A percentile compares a stretch with the other conserved stretches of the same genome.
phyloP scores from a whole-genome alignment of 164 flowering plant genomes.

The Magnolia officinalis region DNA sequence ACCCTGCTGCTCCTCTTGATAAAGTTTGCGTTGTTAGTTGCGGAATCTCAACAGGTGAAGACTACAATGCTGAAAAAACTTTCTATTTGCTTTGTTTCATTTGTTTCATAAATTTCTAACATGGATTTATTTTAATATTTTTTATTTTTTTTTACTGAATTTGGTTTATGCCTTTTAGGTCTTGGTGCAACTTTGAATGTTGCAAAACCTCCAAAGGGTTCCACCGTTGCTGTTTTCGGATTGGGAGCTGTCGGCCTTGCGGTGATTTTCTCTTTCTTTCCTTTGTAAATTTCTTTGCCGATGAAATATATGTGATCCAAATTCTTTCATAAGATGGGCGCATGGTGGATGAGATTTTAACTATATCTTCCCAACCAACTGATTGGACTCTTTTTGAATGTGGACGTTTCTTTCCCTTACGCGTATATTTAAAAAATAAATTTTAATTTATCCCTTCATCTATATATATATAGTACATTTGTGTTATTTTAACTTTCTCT shows the following conservation, averaged over 20 bases:
- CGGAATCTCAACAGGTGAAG: constrained; percentile 60
- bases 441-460: not conserved
- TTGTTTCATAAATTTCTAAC: not conserved
- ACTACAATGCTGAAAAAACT: not conserved
- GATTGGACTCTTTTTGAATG: too few species aligned
- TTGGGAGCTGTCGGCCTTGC: constrained; percentile 86
- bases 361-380: too few species aligned
- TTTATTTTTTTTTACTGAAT: not conserved
- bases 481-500: too few species aligned
- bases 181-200: constrained; percentile 78
- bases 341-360: too few species aligned
- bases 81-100: not conserved
- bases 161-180: constrained; percentile 26
- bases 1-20: constrained; percentile 30
- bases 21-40: constrained; percentile 60
- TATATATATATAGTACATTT: not conserved
- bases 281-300: not conserved
- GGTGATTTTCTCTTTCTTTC: constrained; percentile 30
- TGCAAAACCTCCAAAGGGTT: constrained; percentile 66
- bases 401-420: too few species aligned
- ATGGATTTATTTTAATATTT: not conserved
- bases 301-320: too few species aligned
- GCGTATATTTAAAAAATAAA: not conserved
- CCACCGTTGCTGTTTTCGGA: constrained; percentile 69
- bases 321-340: too few species aligned